Conservation (phyloP, 73 alveolate species). For the Paramecium pentaurelia region DNA sequence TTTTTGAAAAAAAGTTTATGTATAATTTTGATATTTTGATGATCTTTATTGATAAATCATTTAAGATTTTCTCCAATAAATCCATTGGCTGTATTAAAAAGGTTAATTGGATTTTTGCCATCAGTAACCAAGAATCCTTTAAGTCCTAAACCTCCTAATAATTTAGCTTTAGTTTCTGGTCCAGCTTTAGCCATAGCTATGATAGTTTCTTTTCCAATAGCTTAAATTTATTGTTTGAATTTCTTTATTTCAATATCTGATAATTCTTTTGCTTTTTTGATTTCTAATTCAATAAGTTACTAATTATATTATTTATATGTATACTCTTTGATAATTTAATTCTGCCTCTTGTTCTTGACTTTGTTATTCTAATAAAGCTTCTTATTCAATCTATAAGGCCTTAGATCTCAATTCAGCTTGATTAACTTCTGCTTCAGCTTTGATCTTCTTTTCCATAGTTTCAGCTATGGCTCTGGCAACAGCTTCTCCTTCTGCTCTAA, state of each 20-base stretch:
- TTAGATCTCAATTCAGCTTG: not conserved
- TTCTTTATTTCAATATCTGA: constrained; percentile 74
- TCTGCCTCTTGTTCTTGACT: constrained; percentile 13
- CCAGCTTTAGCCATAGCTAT: constrained; percentile 86
- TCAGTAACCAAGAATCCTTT: constrained; percentile 84
- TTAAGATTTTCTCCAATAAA: constrained; percentile 52
- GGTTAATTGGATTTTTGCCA: constrained; percentile 80
- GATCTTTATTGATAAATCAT: not conserved
- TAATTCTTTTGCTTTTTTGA: constrained; percentile 67
- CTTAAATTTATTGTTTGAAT: constrained; percentile 70
- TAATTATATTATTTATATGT: not conserved
- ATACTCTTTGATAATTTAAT: not conserved
- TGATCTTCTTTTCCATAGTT: constrained; percentile 17
- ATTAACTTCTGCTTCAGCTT: constrained; percentile 18
- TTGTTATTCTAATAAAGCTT: not conserved
- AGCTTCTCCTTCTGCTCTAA: constrained; percentile 52
- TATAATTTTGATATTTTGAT: not conserved
- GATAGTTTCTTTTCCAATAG: constrained; percentile 78
- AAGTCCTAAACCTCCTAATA: constrained; percentile 76
- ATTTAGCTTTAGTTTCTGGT: constrained; percentile 83
- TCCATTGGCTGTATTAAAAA: constrained; percentile 79
- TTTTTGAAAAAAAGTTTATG: no score
- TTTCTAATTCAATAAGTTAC: constrained; percentile 71
- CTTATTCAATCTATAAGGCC: not conserved
- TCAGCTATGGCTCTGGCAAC: constrained; percentile 38